phyloP scores from a whole-genome alignment of 805 yeast genomes.

The Kazachstania taianensis region DNA sequence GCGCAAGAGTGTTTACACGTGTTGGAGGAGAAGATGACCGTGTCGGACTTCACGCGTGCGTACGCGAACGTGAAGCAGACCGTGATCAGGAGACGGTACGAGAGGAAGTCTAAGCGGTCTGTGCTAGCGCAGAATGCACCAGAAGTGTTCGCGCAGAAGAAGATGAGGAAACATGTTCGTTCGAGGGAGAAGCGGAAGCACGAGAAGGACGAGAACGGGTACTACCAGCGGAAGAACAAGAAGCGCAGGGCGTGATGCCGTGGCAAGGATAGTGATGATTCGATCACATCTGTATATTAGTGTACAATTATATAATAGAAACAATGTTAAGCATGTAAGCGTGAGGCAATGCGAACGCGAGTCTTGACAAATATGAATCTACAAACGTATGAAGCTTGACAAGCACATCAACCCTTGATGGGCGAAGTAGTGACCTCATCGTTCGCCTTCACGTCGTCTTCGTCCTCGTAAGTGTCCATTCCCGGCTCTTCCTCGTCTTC shows the following conservation, averaged over 20 bases:
- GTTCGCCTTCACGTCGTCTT: neutral
- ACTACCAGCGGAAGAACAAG: constrained; percentile 55
- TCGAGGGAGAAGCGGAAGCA: constrained; percentile 68
- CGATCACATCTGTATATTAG: no score
- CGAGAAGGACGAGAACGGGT: constrained; percentile 68
- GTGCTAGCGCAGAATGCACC: constrained; percentile 71
- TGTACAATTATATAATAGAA: no score
- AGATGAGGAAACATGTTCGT: constrained; percentile 64
- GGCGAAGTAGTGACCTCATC: neutral
- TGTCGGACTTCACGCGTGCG: constrained; percentile 51
- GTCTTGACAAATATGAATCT: no score
- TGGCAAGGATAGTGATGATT: no score
- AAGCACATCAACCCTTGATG: neutral
- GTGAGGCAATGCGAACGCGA: no score
- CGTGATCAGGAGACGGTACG: constrained; percentile 56
- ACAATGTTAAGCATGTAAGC: no score
- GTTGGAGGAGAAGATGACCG: constrained; percentile 60
- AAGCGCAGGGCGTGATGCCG: constrained; percentile 20
- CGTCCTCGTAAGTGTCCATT: constrained; percentile 5
- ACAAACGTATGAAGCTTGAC: no score
- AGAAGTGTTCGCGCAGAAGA: constrained; percentile 68
- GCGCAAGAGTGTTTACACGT: constrained; percentile 59
- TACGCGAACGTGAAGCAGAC: constrained; percentile 54
- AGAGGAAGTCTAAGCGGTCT: constrained; percentile 66
- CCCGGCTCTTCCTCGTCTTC: constrained; percentile 7